Conservation (phyloP, 1,139 yeast genomes). For the Saccharomyces uvarum region DNA sequence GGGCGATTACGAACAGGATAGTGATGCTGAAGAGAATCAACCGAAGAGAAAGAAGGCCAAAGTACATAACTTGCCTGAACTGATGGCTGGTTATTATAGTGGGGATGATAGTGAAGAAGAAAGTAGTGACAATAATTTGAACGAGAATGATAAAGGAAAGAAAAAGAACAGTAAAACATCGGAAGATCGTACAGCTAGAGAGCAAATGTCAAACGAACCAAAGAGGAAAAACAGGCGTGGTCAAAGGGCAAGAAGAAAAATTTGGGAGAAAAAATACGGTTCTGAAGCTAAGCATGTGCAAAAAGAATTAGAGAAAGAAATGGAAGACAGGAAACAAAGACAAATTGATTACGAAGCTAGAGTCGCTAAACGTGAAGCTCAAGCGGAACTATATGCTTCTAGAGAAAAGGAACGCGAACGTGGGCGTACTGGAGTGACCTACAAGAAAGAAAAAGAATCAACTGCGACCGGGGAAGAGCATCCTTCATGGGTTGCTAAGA, state of each 20-base stretch:
- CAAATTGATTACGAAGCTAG: constrained; percentile 68
- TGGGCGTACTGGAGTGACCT: constrained; percentile 33
- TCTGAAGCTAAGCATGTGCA: constrained; percentile 72
- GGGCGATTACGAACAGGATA: constrained; percentile 29
- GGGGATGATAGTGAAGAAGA: constrained; percentile 54
- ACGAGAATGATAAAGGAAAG: constrained; percentile 27
- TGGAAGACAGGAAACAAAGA: constrained; percentile 50
- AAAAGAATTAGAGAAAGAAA: constrained; percentile 48
- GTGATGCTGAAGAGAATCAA: constrained; percentile 36
- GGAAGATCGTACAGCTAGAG: constrained; percentile 37
- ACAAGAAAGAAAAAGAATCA: constrained; percentile 4
- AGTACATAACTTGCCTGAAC: constrained; percentile 49
- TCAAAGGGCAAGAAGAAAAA: constrained; percentile 91
- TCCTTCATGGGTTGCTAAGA: constrained; percentile 95
- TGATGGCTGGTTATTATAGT: constrained; percentile 72
- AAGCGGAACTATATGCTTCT: constrained; percentile 35
- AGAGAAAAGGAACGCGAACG: constrained; percentile 20
- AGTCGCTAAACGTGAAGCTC: constrained; percentile 54
- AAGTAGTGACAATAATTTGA: constrained; percentile 42
- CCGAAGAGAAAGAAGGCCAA: constrained; percentile 19
- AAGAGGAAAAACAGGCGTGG: constrained; percentile 85
- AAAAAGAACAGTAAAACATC: background rate
- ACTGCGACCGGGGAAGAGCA: constrained; percentile 41
- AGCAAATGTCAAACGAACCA: constrained; percentile 35
- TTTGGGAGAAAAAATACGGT: constrained; percentile 92